These are phyloP conservation scores for Hymenoscyphus fructigenus DNA, from an alignment of 2,329 filamentous ascomycete species.

Conservation along the genomic window DNA sequence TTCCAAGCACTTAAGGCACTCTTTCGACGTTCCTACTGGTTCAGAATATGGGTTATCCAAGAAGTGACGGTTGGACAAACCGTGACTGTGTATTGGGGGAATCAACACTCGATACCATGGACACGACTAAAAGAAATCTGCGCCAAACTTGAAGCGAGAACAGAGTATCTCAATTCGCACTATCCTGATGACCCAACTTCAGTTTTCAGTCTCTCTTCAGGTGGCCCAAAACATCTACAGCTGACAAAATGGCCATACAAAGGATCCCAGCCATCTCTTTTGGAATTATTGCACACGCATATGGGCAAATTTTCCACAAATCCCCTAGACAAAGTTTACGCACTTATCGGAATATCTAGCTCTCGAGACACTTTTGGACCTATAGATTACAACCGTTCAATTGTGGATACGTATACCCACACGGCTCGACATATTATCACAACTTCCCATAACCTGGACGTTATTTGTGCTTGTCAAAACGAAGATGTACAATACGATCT, in stretches of 20 bases:
- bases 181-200: slow-evolving; percentile 12
- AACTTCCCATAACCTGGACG: not conserved
- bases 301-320: slow-evolving; percentile 14
- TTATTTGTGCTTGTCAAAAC: slow-evolving; percentile 15
- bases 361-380: slow-evolving; percentile 12
- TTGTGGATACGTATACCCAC: slow-evolving; percentile 3
- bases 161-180: not conserved
- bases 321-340: slow-evolving; percentile 18
- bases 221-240: slow-evolving; percentile 14
- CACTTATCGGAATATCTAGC: slow-evolving; percentile 16
- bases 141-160: slow-evolving; percentile 4
- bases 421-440: slow-evolving; percentile 14
- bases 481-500: slow-evolving; percentile 12
- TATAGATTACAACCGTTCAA: slow-evolving; percentile 16
- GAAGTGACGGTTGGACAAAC: slow-evolving; percentile 13
- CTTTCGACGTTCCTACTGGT: slow-evolving; percentile 18
- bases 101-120: slow-evolving; percentile 15
- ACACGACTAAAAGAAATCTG: not conserved
- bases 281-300: slow-evolving; percentile 11
- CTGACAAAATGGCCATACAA: not conserved
- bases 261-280: slow-evolving; percentile 5
- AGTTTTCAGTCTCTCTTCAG: slow-evolving; percentile 15
- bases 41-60: slow-evolving; percentile 20
- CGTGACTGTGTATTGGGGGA: slow-evolving; percentile 13
- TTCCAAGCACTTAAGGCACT: slow-evolving; percentile 14